phyloP scores from a whole-genome alignment of 1,284 basidiomycete species.

The Ustilago cynodontis region DNA sequence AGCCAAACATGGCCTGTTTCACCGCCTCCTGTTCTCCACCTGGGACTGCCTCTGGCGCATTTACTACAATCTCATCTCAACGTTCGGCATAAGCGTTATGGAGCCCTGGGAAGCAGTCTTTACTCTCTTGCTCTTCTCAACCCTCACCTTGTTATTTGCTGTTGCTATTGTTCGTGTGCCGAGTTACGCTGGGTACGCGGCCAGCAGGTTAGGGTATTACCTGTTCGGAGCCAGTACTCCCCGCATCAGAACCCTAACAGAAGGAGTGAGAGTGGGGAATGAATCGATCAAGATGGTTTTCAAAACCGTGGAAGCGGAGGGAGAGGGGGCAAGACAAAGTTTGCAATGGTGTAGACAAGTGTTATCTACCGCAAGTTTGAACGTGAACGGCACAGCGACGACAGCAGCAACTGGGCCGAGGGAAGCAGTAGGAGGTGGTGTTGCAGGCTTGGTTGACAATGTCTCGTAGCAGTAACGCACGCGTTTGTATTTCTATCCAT shows the following conservation, averaged over 20 bases:
- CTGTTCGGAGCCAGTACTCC: conserved; percentile 4
- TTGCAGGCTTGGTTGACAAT: no score
- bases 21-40: background rate
- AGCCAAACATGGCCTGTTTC: background rate
- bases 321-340: background rate
- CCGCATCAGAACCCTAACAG: no score
- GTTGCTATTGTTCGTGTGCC: background rate
- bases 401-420: background rate
- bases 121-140: conserved; percentile 9
- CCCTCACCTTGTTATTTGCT: background rate
- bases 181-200: background rate
- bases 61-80: conserved; percentile 12
- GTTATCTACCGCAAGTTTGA: background rate
- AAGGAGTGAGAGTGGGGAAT: background rate
- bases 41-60: conserved; percentile 11
- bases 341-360: conserved; percentile 3
- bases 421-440: background rate
- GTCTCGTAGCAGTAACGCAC: no score
- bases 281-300: background rate
- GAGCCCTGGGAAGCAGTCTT: conserved; percentile 28
- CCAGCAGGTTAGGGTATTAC: background rate
- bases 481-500: no score
- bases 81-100: conserved; percentile 17
- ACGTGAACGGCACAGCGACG: background rate
- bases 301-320: background rate